Conservation (phyloP, 2,329 filamentous ascomycete species). For the Xylariales sp. region DNA sequence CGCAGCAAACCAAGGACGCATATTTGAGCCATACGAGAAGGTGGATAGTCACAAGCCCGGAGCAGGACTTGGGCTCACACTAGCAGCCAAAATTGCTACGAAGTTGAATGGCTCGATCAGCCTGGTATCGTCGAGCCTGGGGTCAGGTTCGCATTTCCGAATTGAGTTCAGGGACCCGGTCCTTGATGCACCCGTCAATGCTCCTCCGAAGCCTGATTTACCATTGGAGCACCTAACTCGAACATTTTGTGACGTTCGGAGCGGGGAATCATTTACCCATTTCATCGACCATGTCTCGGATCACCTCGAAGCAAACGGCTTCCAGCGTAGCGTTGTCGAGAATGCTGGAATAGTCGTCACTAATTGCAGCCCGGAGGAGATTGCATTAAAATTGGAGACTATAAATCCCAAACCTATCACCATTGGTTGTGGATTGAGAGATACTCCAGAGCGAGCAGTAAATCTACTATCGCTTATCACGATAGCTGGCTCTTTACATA, state of each 20-base stretch:
- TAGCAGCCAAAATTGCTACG: conserved; percentile 7
- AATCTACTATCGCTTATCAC: not conserved
- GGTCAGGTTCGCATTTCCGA: conserved; percentile 7
- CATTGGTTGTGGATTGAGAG: not conserved
- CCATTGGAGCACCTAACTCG: not conserved
- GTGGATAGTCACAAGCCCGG: conserved; percentile 8
- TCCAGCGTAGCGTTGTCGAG: not conserved
- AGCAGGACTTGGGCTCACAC: conserved; percentile 7
- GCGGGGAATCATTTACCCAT: not conserved
- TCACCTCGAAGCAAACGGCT: conserved; percentile 4
- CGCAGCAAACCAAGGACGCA: not conserved
- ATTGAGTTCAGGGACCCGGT: conserved; percentile 3
- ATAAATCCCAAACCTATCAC: not conserved
- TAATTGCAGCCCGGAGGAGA: not conserved
- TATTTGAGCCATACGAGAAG: conserved; percentile 11
- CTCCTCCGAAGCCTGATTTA: not conserved
- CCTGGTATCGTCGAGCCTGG: conserved; percentile 5
- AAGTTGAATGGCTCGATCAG: conserved; percentile 4
- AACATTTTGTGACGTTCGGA: not conserved
- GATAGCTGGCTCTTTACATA: conserved; percentile 3
- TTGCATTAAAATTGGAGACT: not conserved
- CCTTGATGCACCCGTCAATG: not conserved
- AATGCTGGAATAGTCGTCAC: conserved; percentile 5
- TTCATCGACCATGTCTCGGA: conserved; percentile 2
- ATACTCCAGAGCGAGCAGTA: not conserved